phyloP scores from a whole-genome alignment of 331 rosid genomes.

The Erythrophleum ivorense region DNA sequence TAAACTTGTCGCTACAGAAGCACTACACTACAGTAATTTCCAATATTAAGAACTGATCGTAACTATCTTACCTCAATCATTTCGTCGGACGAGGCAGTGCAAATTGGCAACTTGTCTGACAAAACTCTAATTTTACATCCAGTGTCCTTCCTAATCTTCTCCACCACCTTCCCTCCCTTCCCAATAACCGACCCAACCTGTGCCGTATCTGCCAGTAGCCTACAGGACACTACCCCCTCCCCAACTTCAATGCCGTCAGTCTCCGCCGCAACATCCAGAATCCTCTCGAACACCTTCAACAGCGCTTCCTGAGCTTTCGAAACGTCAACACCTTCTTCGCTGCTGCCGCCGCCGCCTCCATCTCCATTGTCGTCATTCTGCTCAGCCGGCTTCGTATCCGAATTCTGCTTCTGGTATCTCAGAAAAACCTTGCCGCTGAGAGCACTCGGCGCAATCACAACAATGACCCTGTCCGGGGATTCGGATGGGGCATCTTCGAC shows the following conservation, averaged over 20 bases:
- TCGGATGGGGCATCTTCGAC: constrained; percentile 74
- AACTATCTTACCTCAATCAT: constrained; percentile 72
- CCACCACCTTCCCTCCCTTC: constrained; percentile 92
- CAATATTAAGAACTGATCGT: neutral
- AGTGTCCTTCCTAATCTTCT: constrained; percentile 85
- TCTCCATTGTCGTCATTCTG: constrained; percentile 21
- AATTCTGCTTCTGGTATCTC: constrained; percentile 6
- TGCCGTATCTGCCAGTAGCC: constrained; percentile 70
- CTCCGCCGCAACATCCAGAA: constrained; percentile 89
- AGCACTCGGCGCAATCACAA: constrained; percentile 53
- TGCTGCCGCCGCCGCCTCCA: constrained; percentile 15
- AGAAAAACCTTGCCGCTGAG: constrained; percentile 46
- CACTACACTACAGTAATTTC: neutral
- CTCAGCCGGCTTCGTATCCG: neutral
- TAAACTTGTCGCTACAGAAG: neutral
- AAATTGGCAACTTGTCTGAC: constrained; percentile 69
- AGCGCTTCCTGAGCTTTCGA: constrained; percentile 95
- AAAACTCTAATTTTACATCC: constrained; percentile 77
- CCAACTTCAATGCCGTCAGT: constrained; percentile 62
- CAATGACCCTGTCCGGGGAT: constrained; percentile 74
- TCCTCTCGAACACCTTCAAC: constrained; percentile 85
- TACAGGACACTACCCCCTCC: constrained; percentile 71
- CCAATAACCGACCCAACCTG: constrained; percentile 91
- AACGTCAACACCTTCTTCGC: constrained; percentile 43
- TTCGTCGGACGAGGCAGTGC: constrained; percentile 70